Percentiles rank a stretch among this genome's conserved stretches.
phyloP scores from a whole-genome alignment of 345 rosid genomes.

The Aurinia saxatilis region DNA sequence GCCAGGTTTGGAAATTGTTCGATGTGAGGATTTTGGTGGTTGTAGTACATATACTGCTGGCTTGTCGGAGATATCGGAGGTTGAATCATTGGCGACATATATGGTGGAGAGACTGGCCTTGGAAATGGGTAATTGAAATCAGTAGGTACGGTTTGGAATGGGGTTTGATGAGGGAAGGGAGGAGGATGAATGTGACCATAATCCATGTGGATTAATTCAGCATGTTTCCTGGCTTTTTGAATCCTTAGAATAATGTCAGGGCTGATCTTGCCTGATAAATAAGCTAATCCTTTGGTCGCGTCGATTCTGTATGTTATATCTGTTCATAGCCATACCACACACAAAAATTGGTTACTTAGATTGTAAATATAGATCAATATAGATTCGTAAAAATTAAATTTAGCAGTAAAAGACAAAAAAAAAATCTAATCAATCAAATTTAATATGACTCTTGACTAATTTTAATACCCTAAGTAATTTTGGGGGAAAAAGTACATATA shows the following conservation, averaged over 20 bases:
- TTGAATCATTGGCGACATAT: not conserved
- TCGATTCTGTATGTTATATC: conserved; percentile 23
- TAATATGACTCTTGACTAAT: too few relatives aligned
- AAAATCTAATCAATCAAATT: too few relatives aligned
- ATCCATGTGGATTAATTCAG: conserved; percentile 11
- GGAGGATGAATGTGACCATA: conserved; percentile 9
- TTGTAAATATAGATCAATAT: too few relatives aligned
- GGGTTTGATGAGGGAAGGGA: not conserved
- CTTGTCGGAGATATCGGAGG: not conserved
- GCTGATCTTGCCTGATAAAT: conserved; percentile 12
- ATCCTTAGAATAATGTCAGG: conserved; percentile 15
- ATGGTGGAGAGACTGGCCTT: not conserved
- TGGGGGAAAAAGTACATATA: too few relatives aligned
- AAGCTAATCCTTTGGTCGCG: conserved; percentile 13
- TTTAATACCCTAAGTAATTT: too few relatives aligned
- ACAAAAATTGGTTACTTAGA: not conserved
- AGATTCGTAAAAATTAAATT: too few relatives aligned
- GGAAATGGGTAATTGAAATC: not conserved
- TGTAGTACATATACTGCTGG: not conserved
- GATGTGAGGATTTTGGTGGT: not conserved
- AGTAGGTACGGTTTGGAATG: not conserved
- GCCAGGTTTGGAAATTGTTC: too few relatives aligned
- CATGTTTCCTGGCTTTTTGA: conserved; percentile 17
- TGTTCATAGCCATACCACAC: not conserved
- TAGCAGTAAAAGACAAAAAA: too few relatives aligned